Base-by-base conservation (phyloP, 2,329 filamentous ascomycete genomes). In the Tolypocladium ophioglossoides region DNA sequence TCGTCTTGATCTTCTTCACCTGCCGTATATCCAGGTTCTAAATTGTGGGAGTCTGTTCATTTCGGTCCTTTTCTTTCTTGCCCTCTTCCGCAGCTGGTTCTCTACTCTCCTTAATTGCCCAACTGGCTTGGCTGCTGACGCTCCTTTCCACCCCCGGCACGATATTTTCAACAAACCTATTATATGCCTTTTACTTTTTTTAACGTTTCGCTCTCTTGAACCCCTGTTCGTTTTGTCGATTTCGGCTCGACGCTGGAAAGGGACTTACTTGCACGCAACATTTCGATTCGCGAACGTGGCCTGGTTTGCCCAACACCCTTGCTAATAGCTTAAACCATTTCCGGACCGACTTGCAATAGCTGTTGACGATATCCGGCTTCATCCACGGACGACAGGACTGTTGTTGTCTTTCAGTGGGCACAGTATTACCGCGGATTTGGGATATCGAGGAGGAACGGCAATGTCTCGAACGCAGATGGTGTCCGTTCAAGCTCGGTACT, bases 71-170 rank as follows among this genome's bases (percentile, higher is more conserved):
- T 48, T 54, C 30, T 51, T 50, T 50, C 53, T 50, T 48, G 24
- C 50, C 22, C 66, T 64, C 68, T 70, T 66, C 55, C 62, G 62
- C 65, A 66, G 64, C 65, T 57, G 55, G 60, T 57, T 60, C 55
- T 20, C 56, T 59, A 66, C 64, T 62, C 59, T 68, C 64, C 59
- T 69, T 69, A 61, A 62, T 72, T 64, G 71, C 67, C 75, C 76
- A 78, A 78, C 76, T 78, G 76, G 75, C 72, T 79, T 79, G 77
- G 78, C 75, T 78, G 74, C 74, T 75, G 73, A 75, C 76, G 68
- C 70, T 78, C 74, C 70, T 80, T 79, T 75, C 16, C 16, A 37
- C 46, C 27, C 51, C 44, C 20, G 27, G 32, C 32, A 50, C 48
- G 48, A 22, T 34, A 38, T 32, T 20, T 48, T 47, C 9, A n/a